Conservation (phyloP, 139 green algal genomes). For the Chlorella sp. region DNA sequence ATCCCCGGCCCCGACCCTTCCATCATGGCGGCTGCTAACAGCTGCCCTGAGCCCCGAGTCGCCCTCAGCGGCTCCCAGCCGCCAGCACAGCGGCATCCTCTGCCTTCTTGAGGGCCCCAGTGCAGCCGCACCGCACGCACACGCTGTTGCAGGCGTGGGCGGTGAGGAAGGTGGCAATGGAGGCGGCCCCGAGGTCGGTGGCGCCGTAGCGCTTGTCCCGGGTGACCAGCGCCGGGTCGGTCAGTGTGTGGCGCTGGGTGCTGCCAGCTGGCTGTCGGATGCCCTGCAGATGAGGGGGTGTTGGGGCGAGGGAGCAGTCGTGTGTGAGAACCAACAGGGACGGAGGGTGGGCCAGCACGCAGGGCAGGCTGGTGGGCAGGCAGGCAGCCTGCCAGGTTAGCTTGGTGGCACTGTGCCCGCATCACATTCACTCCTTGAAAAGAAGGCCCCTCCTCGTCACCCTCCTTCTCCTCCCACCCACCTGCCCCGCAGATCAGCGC, state of each 20-base stretch:
- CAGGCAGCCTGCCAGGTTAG: no score
- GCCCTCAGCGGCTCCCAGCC: background rate
- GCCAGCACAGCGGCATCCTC: background rate
- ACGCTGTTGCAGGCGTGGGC: background rate
- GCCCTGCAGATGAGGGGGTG: background rate
- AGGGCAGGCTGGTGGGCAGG: no score
- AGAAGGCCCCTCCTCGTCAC: no score
- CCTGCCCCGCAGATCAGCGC: no score
- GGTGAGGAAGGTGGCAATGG: background rate
- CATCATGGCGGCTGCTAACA: no score
- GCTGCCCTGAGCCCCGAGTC: background rate
- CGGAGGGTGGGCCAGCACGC: no score
- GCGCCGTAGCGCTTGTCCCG: background rate
- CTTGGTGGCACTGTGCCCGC: no score
- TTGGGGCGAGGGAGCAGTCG: no score
- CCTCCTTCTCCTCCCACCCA: no score
- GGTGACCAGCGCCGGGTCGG: background rate
- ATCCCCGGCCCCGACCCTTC: no score
- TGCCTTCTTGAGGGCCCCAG: background rate
- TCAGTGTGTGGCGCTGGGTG: background rate
- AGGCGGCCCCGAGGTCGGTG: background rate
- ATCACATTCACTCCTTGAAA: no score
- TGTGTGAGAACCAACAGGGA: no score
- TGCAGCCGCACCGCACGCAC: background rate
- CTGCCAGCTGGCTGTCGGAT: background rate